Evolutionary conservation across 192 early-diverging fungal genomes (phyloP).

Genomic region (Coemansia sp.): DNA sequence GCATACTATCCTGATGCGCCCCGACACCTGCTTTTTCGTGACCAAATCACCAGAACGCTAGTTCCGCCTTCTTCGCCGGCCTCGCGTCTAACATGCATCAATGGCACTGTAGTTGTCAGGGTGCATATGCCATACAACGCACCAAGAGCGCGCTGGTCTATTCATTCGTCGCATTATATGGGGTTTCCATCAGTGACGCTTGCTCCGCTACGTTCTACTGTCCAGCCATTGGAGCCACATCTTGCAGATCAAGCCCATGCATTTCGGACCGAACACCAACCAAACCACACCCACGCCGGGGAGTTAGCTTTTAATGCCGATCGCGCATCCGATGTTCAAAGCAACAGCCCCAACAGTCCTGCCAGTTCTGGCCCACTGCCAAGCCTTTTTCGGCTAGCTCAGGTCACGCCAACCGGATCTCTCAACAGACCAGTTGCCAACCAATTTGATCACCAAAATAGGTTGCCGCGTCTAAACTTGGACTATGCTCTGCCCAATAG

Average conservation of each 20-base stretch:
- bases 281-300: neutral
- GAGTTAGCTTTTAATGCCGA: neutral
- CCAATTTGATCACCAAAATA: neutral
- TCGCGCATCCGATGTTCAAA: neutral
- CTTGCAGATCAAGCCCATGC: neutral
- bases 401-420: neutral
- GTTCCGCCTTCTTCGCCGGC: slow-evolving; percentile 14
- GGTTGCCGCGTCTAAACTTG: slow-evolving; percentile 15
- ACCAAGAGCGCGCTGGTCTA: slow-evolving; percentile 10
- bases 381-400: neutral
- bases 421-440: neutral
- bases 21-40: slow-evolving; percentile 18
- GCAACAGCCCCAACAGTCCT: neutral
- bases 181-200: neutral
- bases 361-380: neutral
- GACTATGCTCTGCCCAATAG: slow-evolving; percentile 4
- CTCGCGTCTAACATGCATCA: neutral
- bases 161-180: neutral
- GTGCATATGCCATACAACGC: slow-evolving; percentile 6
- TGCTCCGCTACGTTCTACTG: neutral
- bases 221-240: neutral
- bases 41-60: slow-evolving; percentile 20
- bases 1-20: slow-evolving; percentile 36
- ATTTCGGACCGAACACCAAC: neutral
- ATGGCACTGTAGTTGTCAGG: slow-evolving; percentile 3